Percentiles rank a stretch among this genome's conserved stretches.
phyloP scores from a whole-genome alignment of 2,329 filamentous ascomycete genomes.

The Colletotrichum destructivum region DNA sequence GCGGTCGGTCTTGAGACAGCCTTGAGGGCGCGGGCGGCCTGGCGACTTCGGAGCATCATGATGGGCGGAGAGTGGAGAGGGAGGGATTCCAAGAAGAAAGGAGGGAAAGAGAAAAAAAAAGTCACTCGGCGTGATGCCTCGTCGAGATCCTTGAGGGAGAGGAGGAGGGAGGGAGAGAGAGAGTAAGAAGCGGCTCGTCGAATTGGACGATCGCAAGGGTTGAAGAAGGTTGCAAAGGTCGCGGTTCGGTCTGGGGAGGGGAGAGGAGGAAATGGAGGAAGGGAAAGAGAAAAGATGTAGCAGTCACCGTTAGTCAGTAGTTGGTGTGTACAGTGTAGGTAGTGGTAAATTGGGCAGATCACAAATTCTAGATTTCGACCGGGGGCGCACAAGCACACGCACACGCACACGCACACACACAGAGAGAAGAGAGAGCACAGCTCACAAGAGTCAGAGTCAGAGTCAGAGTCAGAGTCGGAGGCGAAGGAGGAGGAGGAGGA shows the following conservation, averaged over 20 bases:
- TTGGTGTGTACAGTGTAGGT: too few species aligned
- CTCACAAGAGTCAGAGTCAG: background rate
- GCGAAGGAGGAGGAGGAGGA: too few species aligned
- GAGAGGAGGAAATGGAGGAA: too few species aligned
- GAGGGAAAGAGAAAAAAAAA: conserved; percentile 28
- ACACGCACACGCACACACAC: background rate
- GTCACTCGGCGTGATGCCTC: conserved; percentile 14
- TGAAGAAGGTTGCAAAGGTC: conserved; percentile 27
- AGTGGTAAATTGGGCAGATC: conserved; percentile 5
- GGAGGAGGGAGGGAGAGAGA: background rate
- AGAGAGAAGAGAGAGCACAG: too few species aligned
- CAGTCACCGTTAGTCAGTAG: conserved; percentile 6
- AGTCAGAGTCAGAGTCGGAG: too few species aligned
- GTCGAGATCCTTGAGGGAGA: conserved; percentile 32
- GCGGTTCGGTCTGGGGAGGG: conserved; percentile 18
- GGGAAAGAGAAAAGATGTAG: conserved; percentile 8
- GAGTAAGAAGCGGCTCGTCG: conserved; percentile 35
- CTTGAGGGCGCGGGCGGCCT: conserved; percentile 63
- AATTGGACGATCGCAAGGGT: conserved; percentile 39
- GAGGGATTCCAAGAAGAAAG: conserved; percentile 28
- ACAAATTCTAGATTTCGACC: conserved; percentile 8
- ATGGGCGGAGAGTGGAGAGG: conserved; percentile 39
- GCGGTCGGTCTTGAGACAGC: conserved; percentile 56
- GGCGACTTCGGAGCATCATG: conserved; percentile 65
- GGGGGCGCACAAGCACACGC: background rate